A percentile compares a stretch with the other conserved stretches of the same genome.
These are phyloP conservation scores for Aaosphaeria pasadenensis DNA, from an alignment of 2,329 filamentous ascomycete species.

Conservation along the genomic window DNA sequence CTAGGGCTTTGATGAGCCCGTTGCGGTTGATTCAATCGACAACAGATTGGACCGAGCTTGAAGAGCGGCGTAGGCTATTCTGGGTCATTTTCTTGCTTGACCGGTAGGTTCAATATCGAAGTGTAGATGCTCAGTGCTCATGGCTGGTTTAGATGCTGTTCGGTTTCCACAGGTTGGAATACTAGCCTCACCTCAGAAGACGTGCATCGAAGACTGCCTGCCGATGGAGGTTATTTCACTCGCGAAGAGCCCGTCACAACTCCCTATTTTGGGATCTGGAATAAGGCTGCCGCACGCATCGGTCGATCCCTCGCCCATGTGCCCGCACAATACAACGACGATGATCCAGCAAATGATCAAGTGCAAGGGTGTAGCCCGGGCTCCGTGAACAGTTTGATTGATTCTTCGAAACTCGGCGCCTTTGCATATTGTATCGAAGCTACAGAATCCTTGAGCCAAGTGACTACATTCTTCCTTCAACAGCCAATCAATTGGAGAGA, in stretches of 20 bases:
- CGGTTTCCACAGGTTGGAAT: conserved; percentile 31
- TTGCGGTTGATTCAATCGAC: conserved; percentile 21
- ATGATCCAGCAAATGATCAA: conserved; percentile 22
- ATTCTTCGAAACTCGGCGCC: conserved; percentile 31
- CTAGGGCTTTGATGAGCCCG: conserved; percentile 27
- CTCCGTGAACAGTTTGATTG: conserved; percentile 30
- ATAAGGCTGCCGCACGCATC: conserved; percentile 30
- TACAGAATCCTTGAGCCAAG: conserved; percentile 31
- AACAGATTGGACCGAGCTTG: conserved; percentile 28
- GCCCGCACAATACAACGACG: conserved; percentile 33
- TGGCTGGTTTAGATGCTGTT: conserved; percentile 17
- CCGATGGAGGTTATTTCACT: conserved; percentile 33
- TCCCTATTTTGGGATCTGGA: conserved; percentile 35
- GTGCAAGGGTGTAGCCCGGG: conserved; percentile 25
- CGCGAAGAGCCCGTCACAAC: conserved; percentile 31
- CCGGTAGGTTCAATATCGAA: conserved; percentile 5
- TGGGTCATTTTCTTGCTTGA: conserved; percentile 35
- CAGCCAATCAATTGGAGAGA: conserved; percentile 33
- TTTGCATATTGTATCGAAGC: conserved; percentile 34
- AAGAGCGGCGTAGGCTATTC: conserved; percentile 29
- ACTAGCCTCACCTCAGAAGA: conserved; percentile 32
- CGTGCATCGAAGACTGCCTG: conserved; percentile 29
- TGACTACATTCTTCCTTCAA: conserved; percentile 33
- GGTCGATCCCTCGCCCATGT: conserved; percentile 29
- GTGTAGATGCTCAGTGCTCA: no score